Evolutionary conservation across 78 protist species (phyloP), one percentile per base, ranked within the genome.

Genomic region (Cavenderia fasciculata): DNA sequence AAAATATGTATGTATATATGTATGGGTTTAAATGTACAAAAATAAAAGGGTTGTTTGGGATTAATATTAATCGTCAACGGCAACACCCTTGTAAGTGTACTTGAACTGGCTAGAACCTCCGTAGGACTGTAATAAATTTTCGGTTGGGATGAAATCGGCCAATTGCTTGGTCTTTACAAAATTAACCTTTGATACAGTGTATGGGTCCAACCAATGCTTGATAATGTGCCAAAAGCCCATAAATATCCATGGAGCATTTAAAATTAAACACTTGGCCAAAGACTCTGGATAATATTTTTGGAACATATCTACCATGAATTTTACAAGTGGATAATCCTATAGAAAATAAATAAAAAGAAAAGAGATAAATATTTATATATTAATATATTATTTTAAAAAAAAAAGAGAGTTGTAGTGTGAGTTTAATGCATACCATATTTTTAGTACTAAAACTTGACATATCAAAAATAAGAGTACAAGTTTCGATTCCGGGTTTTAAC

Each of bases 161-260:
- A 79, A 52, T 54, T 79, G 88, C 41, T 65, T 79, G 16, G 72
- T 66, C 29, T 79, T 79, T 21, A 79, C 88, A 66, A 79, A 79
- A 11, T 21, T 11, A 12, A 79, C 71, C 71, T 79, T 79, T 25
- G 88, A 63, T 0, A 73, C 88, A 1, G 88, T 79, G 16, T 66
- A 65, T 79, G 88, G 88, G 74, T 79, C 88, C n/a, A 79, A 54
- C 88, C 88, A 79, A 79, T 79, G 88, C 41, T 79, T 79, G 25
- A 79, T 79, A 31, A 79, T 79, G 31, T 66, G 49, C 88, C 88
- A 79, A 41, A 79, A 51, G 27, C 88, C 88, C 75, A 66, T 79
- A n/a, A 79, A 79, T 31, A 79, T 23, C 88, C 88, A 79, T 12
- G 88, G 88, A 25, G 88, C 88, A 79, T 79, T 79, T 33, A 79